Base-by-base conservation (phyloP, 2,329 filamentous ascomycete species). In the Sclerotinia borealis region DNA sequence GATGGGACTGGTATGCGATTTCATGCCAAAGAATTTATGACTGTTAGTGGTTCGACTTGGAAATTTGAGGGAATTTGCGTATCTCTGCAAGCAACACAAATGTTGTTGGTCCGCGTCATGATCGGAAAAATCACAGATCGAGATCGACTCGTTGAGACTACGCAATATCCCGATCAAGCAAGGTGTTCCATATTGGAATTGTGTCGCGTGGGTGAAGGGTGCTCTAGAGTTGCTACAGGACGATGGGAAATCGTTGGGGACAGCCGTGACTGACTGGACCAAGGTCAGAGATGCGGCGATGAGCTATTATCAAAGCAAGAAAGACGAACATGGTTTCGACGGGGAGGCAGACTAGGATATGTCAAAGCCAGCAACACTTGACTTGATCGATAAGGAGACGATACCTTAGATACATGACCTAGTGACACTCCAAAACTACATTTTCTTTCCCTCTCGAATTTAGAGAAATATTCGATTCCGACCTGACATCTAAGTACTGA, bases 201-300 rank as follows among this genome's bases (percentile, higher is more conserved):
- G 49, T 22, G 49, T 51, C 1, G 49, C 10, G 1, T 81, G 78
- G 78, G 69, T 78, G 8, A 70, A 67, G 7, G 67, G 75, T 25
- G 78, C 71, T 0, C 54, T 81, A 22, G 50, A 34, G 0, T 71
- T 65, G 22, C 69, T 81, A 15, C 66, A 68, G 22, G 64, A 66
- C 5, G 76, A 80, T 64, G 73, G 75, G 1, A 74, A 69, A 52
- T 73, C 71, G 27, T 70, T 80, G 6, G 77, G 78, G 1, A 77
- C 76, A 0, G 68, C 75, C 6, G 52, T 70, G 34, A 54, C 76
- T 27, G 71, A 78, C 39, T 81, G 78, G 78, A 7, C 25, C 4
- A 72, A 61, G 51, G 75, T 80, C 36, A 73, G 78, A 63, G 59
- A 68, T 4, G 52, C 68, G 13, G 75, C 74, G 10, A 74, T 75